These are phyloP conservation scores for Microbotryomycetes sp. DNA, from an alignment of 1,284 basidiomycete species.

Conservation along the genomic window DNA sequence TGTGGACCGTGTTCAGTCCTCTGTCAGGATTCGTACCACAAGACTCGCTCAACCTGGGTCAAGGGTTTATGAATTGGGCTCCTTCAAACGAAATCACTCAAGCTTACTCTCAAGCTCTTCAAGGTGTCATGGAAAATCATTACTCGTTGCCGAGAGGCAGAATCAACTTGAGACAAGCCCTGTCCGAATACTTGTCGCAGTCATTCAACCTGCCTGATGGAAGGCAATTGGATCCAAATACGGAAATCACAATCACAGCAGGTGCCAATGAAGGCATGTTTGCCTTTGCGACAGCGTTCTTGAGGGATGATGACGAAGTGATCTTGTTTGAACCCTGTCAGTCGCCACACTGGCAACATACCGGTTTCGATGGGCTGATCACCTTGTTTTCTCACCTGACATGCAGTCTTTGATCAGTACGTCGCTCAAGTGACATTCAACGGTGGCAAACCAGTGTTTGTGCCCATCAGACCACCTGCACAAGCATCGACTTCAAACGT, in stretches of 20 bases:
- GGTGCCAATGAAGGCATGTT: constrained; percentile 96
- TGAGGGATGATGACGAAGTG: constrained; percentile 87
- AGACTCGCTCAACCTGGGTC: constrained; percentile 39
- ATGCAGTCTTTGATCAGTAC: constrained; percentile 96
- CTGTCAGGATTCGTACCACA: constrained; percentile 35
- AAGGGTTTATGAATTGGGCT: constrained; percentile 47
- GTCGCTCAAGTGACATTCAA: constrained; percentile 80
- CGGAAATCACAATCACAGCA: constrained; percentile 87
- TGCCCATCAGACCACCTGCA: constrained; percentile 81
- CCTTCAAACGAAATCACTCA: constrained; percentile 77
- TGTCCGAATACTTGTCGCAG: constrained; percentile 60
- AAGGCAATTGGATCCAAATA: constrained; percentile 70
- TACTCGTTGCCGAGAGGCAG: constrained; percentile 62
- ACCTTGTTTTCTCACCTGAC: neutral
- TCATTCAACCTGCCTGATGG: constrained; percentile 52
- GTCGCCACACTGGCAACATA: constrained; percentile 19
- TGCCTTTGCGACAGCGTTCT: constrained; percentile 67
- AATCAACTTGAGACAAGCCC: constrained; percentile 73
- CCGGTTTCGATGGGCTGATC: neutral
- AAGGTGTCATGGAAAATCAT: constrained; percentile 47
- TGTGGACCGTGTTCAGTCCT: constrained; percentile 35
- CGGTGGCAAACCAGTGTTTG: constrained; percentile 72
- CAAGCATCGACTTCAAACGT: constrained; percentile 46
- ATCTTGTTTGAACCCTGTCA: constrained; percentile 77
- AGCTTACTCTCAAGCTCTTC: constrained; percentile 66